Conservation (phyloP, 768 basidiomycete species). For the Boletus reticuloceps region DNA sequence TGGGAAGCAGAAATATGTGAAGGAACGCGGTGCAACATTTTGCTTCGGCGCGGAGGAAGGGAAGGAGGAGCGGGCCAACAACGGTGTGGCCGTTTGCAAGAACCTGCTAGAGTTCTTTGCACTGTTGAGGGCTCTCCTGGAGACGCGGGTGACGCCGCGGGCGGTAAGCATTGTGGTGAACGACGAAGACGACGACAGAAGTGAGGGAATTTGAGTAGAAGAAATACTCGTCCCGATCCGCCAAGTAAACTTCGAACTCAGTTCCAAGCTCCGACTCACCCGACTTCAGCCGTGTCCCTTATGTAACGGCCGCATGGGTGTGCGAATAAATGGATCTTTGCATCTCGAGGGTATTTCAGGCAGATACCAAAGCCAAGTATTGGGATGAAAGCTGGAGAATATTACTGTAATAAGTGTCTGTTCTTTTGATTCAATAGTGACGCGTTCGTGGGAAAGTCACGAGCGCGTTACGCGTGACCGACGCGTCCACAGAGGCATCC, state of each 20-base stretch:
- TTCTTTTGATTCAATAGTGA: too few relatives aligned
- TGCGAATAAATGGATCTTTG: too few relatives aligned
- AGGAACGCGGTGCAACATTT: conserved; percentile 47
- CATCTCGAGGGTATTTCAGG: too few relatives aligned
- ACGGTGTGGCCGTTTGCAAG: conserved; percentile 71
- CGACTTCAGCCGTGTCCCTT: conserved; percentile 30
- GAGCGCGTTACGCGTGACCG: not conserved
- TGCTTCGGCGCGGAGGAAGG: conserved; percentile 43
- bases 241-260: conserved; percentile 22
- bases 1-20: conserved; percentile 46
- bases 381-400: too few relatives aligned
- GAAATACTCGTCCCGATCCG: conserved; percentile 30
- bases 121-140: conserved; percentile 76
- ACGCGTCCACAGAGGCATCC: conserved; percentile 3
- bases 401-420: too few relatives aligned
- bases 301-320: conserved; percentile 15
- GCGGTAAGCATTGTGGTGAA: conserved; percentile 74
- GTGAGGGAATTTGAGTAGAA: conserved; percentile 23
- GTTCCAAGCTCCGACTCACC: conserved; percentile 27
- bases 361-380: too few relatives aligned
- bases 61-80: conserved; percentile 52
- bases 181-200: conserved; percentile 28
- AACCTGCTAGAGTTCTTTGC: conserved; percentile 76
- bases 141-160: conserved; percentile 84
- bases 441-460: conserved; percentile 16